Evolutionary conservation across 441 rosid genomes (phyloP).

Genomic region (Croton laevigatus): DNA sequence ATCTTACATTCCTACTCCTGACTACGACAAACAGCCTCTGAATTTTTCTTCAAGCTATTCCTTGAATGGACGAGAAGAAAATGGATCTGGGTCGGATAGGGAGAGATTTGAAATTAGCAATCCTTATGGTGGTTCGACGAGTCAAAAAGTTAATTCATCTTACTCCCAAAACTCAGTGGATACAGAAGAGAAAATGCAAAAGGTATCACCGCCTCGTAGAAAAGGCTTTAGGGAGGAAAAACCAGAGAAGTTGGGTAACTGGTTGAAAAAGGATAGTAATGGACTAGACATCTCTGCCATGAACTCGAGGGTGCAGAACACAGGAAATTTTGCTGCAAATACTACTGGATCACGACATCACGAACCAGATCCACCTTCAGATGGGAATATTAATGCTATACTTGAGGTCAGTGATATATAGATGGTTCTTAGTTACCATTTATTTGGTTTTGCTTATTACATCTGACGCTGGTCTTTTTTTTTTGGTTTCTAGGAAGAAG

Average conservation of each 20-base stretch:
- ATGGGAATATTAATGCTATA: conserved; percentile 71
- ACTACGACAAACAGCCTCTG: conserved; percentile 48
- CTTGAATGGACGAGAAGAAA: conserved; percentile 53
- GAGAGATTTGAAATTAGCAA: conserved; percentile 51
- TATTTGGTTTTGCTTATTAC: background rate
- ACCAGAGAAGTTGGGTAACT: conserved; percentile 56
- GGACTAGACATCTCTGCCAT: conserved; percentile 48
- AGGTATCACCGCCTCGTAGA: conserved; percentile 81
- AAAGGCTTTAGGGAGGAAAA: conserved; percentile 78
- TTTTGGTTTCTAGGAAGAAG: conserved; percentile 70
- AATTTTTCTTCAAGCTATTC: conserved; percentile 40
- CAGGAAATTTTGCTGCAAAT: conserved; percentile 35
- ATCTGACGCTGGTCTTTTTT: background rate
- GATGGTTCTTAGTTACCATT: background rate
- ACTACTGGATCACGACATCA: conserved; percentile 40
- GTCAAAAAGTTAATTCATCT: conserved; percentile 47
- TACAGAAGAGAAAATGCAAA: conserved; percentile 72
- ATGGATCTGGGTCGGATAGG: conserved; percentile 52
- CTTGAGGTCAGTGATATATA: conserved; percentile 62
- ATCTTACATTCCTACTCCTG: conserved; percentile 39
- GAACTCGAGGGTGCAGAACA: conserved; percentile 42
- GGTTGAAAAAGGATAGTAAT: conserved; percentile 48
- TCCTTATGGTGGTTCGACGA: conserved; percentile 45
- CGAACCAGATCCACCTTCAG: conserved; percentile 56
- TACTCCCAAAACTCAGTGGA: conserved; percentile 52